A percentile compares a stretch with the other conserved stretches of the same genome.
Conservation (phyloP, 1,139 yeast genomes). For the Entelexis paramagnoliae region DNA sequence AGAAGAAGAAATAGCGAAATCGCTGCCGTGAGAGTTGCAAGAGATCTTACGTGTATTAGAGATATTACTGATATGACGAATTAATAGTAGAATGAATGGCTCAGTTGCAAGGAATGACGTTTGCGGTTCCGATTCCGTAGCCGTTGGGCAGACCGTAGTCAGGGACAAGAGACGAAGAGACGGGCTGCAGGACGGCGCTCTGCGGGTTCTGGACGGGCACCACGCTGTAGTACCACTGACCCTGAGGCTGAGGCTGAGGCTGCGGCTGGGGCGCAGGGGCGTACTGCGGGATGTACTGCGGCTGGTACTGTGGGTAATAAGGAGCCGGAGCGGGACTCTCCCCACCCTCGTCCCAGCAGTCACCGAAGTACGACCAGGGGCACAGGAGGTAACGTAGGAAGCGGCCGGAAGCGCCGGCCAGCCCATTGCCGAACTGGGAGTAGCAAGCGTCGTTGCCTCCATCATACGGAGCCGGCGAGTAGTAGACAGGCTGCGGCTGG, state of each 20-base stretch:
- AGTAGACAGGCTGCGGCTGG: constrained; percentile 4
- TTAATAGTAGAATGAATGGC: neutral
- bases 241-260: constrained; percentile 15
- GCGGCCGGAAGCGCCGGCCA: constrained; percentile 15
- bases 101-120: neutral
- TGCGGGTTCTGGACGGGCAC: constrained; percentile 6
- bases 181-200: constrained; percentile 13
- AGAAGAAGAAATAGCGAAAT: constrained; percentile 10
- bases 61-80: neutral
- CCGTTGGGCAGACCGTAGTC: constrained; percentile 20
- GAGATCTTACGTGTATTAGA: neutral
- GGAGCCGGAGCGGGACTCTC: neutral
- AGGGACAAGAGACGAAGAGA: constrained; percentile 15
- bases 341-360: constrained; percentile 2
- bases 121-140: constrained; percentile 9
- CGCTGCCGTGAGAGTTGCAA: neutral
- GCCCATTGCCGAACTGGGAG: neutral
- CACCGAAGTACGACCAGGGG: constrained; percentile 17
- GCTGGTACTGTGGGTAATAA: constrained; percentile 1
- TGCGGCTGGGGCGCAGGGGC: too few relatives aligned
- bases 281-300: neutral
- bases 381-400: constrained; percentile 14
- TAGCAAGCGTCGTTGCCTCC: neutral
- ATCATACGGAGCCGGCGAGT: constrained; percentile 1
- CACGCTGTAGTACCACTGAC: constrained; percentile 16